These are phyloP conservation scores for Mycena venus DNA, from an alignment of 768 basidiomycete genomes.

Conservation along the genomic window DNA sequence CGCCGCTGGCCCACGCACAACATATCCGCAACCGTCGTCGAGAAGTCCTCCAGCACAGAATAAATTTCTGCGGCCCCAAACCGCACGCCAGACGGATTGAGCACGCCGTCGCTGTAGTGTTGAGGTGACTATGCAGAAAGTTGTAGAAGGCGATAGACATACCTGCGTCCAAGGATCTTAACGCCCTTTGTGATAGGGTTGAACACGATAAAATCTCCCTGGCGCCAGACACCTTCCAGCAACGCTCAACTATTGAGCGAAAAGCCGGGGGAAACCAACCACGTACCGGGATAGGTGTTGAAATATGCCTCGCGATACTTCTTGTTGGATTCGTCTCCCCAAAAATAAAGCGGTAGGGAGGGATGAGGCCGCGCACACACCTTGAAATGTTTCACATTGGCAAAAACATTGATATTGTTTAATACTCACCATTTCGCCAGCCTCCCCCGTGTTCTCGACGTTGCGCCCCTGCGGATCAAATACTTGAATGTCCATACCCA, in stretches of 20 bases:
- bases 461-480: slow-evolving; percentile 68
- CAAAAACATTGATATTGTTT: neutral
- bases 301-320: slow-evolving; percentile 78
- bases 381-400: neutral
- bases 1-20: slow-evolving; percentile 81
- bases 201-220: slow-evolving; percentile 76
- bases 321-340: slow-evolving; percentile 71
- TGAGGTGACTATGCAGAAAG: neutral
- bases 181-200: slow-evolving; percentile 74
- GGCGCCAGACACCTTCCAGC: slow-evolving; percentile 69
- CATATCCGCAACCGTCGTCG: slow-evolving; percentile 69
- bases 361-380: slow-evolving; percentile 80
- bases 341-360: slow-evolving; percentile 74
- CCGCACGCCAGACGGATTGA: slow-evolving; percentile 85
- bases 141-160: neutral
- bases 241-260: neutral
- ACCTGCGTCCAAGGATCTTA: slow-evolving; percentile 75
- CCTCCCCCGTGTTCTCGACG: slow-evolving; percentile 52
- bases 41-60: slow-evolving; percentile 71
- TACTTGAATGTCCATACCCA: slow-evolving; percentile 76
- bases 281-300: slow-evolving; percentile 67
- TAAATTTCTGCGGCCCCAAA: slow-evolving; percentile 89
- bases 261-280: neutral
- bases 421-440: slow-evolving; percentile 20
- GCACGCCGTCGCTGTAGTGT: slow-evolving; percentile 73